A percentile compares a stretch with the other conserved stretches of the same genome.
Conservation (phyloP, 2,329 filamentous ascomycete genomes). For the Nemania bipapillata region DNA sequence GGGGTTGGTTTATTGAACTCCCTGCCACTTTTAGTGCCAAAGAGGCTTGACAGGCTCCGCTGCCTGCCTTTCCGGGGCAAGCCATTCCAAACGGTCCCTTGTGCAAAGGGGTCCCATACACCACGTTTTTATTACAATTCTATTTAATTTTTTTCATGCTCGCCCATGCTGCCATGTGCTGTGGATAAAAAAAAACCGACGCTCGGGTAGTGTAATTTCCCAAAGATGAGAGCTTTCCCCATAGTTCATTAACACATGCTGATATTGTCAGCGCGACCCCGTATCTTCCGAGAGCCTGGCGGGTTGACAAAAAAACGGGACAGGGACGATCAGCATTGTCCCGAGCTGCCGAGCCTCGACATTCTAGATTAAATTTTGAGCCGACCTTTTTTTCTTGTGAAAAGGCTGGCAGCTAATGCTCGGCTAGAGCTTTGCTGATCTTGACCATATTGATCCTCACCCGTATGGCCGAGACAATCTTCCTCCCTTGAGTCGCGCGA, state of each 20-base stretch:
- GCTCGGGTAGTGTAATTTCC: constrained; percentile 23
- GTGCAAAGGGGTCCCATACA: constrained; percentile 12
- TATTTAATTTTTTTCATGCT: not conserved
- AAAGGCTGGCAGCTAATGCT: constrained; percentile 25
- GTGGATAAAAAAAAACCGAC: constrained; percentile 21
- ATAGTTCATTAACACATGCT: not conserved
- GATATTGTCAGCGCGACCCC: not conserved
- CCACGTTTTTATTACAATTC: constrained; percentile 31
- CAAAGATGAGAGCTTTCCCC: not conserved
- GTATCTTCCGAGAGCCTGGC: not conserved
- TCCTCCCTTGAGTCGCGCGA: constrained; percentile 10
- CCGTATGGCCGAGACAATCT: constrained; percentile 26
- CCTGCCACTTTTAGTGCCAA: constrained; percentile 6
- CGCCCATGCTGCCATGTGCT: not conserved
- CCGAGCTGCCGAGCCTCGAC: constrained; percentile 33
- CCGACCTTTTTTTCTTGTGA: constrained; percentile 6
- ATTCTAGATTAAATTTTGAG: constrained; percentile 10
- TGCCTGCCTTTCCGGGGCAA: constrained; percentile 33
- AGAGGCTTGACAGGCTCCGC: constrained; percentile 24
- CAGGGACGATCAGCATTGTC: constrained; percentile 14
- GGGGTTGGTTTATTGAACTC: not conserved
- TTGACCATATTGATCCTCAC: constrained; percentile 12
- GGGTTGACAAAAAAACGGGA: not conserved
- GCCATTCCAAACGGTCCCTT: constrained; percentile 21
- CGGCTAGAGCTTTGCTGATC: constrained; percentile 28